Base-by-base conservation (phyloP, 140 eudicot species). In the Stevia rebaudiana region DNA sequence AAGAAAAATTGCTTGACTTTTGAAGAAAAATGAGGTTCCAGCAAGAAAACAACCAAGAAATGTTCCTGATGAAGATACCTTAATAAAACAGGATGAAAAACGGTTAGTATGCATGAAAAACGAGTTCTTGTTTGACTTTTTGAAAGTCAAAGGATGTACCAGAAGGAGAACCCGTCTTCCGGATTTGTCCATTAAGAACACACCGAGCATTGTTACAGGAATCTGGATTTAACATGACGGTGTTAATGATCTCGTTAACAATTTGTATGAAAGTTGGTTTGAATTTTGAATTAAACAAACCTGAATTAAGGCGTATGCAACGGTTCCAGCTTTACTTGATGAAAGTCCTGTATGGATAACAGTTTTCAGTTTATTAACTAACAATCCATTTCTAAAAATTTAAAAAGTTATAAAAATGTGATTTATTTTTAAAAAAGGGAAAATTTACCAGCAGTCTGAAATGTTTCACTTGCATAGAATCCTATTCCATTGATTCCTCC, bases 401-500 rank as follows among this genome's bases (percentile, higher is more conserved):
- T n/a, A n/a, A 33, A 33, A 33, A 8, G 37, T 33, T 33, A 3
- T 33, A 33, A 33, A 33, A 33, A 4, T 33, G 33, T n/a, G n/a
- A n/a, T n/a, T n/a, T n/a, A n/a, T n/a, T n/a, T n/a, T n/a, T n/a
- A n/a, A 16, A 28, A 24, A 11, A 40, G 1, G n/a, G 17, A 39
- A 5, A 10, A 3, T 49, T 6, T 69, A 88, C 96, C 97, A 18
- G 95, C 97, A 7, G 89, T 79, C 43, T 63, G 83, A 70, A 90
- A 87, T 52, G 88, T 90, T 61, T 80, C 71, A 18, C 84, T 84
- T 18, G 78, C 81, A 59, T 90, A 90, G 67, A 87, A 90, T 63
- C 88, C 86, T 11, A 87, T 70, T 30, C 90, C 97, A 44, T 90
- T 90, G 66, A 87, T 78, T 44, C 97, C 97, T 50, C 86, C 84